Evolutionary conservation across 2,329 filamentous ascomycete species (phyloP).

Genomic region (Ambrosiella xylebori): DNA sequence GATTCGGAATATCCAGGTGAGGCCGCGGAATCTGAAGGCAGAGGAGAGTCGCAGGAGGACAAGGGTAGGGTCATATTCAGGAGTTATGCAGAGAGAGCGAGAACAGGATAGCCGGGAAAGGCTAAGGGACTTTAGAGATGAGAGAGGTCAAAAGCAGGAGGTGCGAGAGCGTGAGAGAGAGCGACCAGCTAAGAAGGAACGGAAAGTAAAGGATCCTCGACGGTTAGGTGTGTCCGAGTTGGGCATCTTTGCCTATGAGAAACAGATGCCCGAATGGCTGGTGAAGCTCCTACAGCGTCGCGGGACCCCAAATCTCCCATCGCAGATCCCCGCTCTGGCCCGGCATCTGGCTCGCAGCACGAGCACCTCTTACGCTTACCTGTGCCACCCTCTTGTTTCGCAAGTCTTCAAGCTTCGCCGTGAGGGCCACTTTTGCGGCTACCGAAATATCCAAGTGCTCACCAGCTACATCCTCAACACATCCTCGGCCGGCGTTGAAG

Average conservation of each 20-base stretch:
- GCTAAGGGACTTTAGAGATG: too few species aligned
- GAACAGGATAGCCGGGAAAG: too few species aligned
- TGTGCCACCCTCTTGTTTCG: conserved; percentile 58
- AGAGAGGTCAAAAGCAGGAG: too few species aligned
- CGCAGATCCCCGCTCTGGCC: neutral
- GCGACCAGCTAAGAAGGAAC: neutral
- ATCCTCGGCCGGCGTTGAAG: conserved; percentile 35
- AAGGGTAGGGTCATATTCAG: too few species aligned
- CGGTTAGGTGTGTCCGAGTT: neutral
- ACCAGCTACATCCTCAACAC: conserved; percentile 57
- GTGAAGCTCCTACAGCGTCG: neutral
- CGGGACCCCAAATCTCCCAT: neutral
- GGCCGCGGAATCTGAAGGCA: too few species aligned
- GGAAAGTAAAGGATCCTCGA: neutral
- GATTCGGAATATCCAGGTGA: neutral
- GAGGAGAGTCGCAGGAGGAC: too few species aligned
- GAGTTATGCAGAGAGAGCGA: too few species aligned
- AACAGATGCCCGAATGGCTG: neutral
- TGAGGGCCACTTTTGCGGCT: conserved; percentile 85
- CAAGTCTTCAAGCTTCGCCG: conserved; percentile 69
- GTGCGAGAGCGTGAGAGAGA: neutral
- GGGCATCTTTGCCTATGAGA: neutral
- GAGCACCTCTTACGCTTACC: conserved; percentile 40
- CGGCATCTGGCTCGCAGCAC: neutral
- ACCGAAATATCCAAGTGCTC: conserved; percentile 88